Percentiles rank a stretch among this genome's conserved stretches.
These are phyloP conservation scores for Exsudoporus frostii DNA, from an alignment of 768 basidiomycete genomes.

Conservation along the genomic window DNA sequence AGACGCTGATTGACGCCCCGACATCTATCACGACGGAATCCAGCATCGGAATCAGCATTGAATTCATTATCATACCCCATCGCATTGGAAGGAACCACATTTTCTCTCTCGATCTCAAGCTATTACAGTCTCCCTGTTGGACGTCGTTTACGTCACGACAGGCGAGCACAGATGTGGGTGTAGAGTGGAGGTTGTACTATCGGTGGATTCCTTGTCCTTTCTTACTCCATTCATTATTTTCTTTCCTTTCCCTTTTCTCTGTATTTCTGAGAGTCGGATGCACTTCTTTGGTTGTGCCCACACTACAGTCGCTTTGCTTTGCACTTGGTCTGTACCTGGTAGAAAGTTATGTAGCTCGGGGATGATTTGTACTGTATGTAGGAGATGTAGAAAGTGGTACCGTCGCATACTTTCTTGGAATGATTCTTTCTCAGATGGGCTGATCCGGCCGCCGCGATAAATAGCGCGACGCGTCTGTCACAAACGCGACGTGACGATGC, in stretches of 20 bases:
- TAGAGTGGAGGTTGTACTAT: slow-evolving; percentile 22
- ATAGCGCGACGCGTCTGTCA: slow-evolving; percentile 25
- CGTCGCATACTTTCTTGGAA: slow-evolving; percentile 23
- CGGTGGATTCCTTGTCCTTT: slow-evolving; percentile 8
- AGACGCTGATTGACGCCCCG: slow-evolving; percentile 25
- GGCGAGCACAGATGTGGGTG: slow-evolving; percentile 6
- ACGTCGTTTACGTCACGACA: slow-evolving; percentile 1
- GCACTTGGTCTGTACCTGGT: slow-evolving; percentile 19
- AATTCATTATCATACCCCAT: slow-evolving; percentile 21
- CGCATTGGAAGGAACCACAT: slow-evolving; percentile 17
- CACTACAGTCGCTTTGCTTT: slow-evolving; percentile 21
- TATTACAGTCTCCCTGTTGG: slow-evolving; percentile 16
- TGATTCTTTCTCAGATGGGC: not conserved
- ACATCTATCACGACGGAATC: slow-evolving; percentile 9
- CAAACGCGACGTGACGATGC: slow-evolving; percentile 29
- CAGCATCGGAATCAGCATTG: slow-evolving; percentile 17
- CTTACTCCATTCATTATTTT: slow-evolving; percentile 1
- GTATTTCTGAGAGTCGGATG: slow-evolving; percentile 18
- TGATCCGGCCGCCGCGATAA: not conserved
- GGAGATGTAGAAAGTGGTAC: not conserved
- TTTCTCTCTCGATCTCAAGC: slow-evolving; percentile 21
- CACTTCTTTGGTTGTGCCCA: slow-evolving; percentile 7
- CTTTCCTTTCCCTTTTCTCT: slow-evolving; percentile 1
- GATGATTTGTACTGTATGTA: slow-evolving; percentile 24
- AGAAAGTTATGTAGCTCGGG: slow-evolving; percentile 13